Evolutionary conservation across 352 stramenopile species (phyloP).

Genomic region (Phytophthora kernoviae): DNA sequence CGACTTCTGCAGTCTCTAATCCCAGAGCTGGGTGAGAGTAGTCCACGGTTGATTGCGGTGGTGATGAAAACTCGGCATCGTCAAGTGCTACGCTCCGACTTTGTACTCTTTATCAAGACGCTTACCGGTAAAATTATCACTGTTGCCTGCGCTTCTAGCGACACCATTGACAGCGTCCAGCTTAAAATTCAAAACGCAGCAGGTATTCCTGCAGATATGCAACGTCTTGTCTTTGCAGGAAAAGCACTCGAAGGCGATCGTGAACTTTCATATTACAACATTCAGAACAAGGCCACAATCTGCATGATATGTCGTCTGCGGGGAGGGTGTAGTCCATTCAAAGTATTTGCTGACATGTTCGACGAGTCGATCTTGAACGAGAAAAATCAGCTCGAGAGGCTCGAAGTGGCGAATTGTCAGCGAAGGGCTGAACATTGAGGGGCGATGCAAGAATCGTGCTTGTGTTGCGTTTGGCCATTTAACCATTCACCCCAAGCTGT

Average conservation of each 20-base stretch:
- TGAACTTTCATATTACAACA: constrained; percentile 9
- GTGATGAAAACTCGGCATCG: not conserved
- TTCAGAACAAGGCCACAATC: constrained; percentile 1
- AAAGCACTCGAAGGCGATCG: constrained; percentile 8
- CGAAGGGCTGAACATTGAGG: constrained; percentile 37
- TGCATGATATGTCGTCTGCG: constrained; percentile 4
- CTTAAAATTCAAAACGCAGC: constrained; percentile 4
- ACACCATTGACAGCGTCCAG: constrained; percentile 8
- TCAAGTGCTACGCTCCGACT: not conserved
- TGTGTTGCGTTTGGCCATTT: constrained; percentile 25
- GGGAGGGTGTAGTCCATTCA: not conserved
- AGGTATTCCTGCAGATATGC: constrained; percentile 4
- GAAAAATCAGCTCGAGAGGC: not conserved
- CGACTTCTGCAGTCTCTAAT: constrained; percentile 4
- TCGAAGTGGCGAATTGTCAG: constrained; percentile 11
- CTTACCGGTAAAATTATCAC: not conserved
- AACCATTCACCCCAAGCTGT: constrained; percentile 16
- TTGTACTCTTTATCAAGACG: constrained; percentile 8
- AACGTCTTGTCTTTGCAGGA: constrained; percentile 12
- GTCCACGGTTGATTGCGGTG: constrained; percentile 10
- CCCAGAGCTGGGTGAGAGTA: constrained; percentile 5
- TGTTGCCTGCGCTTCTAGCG: not conserved
- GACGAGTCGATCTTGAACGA: constrained; percentile 7
- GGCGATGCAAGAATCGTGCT: constrained; percentile 7
- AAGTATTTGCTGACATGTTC: constrained; percentile 9